Evolutionary conservation across 441 rosid species (phyloP).

Genomic region (Dalechampia spathulata): DNA sequence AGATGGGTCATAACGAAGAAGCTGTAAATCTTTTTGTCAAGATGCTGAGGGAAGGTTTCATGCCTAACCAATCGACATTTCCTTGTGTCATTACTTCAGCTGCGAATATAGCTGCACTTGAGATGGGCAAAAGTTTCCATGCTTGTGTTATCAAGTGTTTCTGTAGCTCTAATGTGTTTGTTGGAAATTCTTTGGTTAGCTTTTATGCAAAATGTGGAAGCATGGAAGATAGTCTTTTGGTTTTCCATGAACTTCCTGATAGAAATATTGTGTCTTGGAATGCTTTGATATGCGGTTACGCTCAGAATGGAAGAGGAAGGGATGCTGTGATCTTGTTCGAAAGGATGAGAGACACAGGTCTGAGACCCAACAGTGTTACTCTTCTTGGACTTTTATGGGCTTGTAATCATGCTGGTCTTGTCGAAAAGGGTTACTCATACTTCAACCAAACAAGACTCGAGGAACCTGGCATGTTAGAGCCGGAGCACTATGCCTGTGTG

Average conservation of each 20-base stretch:
- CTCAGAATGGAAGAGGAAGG: slow-evolving; percentile 66
- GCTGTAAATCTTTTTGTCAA: slow-evolving; percentile 55
- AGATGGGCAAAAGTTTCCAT: slow-evolving; percentile 62
- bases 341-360: slow-evolving; percentile 28
- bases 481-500: slow-evolving; percentile 75
- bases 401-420: slow-evolving; percentile 70
- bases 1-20: slow-evolving; percentile 64
- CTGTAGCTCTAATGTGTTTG: slow-evolving; percentile 34
- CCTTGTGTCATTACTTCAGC: slow-evolving; percentile 48
- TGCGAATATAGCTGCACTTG: slow-evolving; percentile 61
- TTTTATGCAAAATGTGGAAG: slow-evolving; percentile 76
- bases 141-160: slow-evolving; percentile 52
- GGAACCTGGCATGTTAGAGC: slow-evolving; percentile 30
- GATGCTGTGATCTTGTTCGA: slow-evolving; percentile 52
- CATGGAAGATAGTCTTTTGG: slow-evolving; percentile 55
- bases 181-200: slow-evolving; percentile 59
- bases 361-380: slow-evolving; percentile 56
- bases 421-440: slow-evolving; percentile 53
- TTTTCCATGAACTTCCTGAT: slow-evolving; percentile 37
- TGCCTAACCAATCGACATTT: slow-evolving; percentile 50
- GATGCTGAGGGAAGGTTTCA: slow-evolving; percentile 57
- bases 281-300: slow-evolving; percentile 72
- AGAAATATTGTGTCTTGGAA: slow-evolving; percentile 58
- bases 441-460: slow-evolving; percentile 40
- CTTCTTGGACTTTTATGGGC: slow-evolving; percentile 68